Base-by-base conservation (phyloP, 371 early-diverging fungal species). In the Funneliformis caledonium region DNA sequence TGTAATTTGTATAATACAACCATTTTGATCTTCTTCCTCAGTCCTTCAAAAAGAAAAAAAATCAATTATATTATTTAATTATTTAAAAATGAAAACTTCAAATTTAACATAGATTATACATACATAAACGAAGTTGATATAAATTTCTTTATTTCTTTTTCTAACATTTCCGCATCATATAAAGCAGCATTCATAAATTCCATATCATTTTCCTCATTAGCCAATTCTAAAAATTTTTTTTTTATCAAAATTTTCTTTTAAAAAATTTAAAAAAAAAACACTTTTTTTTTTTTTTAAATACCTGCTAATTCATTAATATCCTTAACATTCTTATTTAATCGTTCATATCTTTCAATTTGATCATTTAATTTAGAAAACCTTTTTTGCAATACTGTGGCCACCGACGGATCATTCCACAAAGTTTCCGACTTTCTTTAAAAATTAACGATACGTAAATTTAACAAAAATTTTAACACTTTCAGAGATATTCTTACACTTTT, bases 21-120 rank as follows among this genome's bases (percentile, higher is more conserved):
- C 73, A 31, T 73, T 73, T 73, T n/a, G 16, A 73, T 73, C 73
- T 22, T 16, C 73, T 12, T 73, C 73, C 14, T 73, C 73, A 26
- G 11, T 3, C 73, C 73, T 73, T 31, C 12, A n/a, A 22, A 73
- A 26, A 12, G n/a, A 14, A 50, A 47, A 50, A 33, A 12, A 12
- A 2, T 72, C 11, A 50, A n/a, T 45, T 52, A 22, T n/a, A n/a
- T n/a, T n/a, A n/a, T n/a, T n/a, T n/a, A 72, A 43, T 9, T 72
- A 7, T 31, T 45, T n/a, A 45, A 47, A 16, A 72, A 45, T 12
- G 22, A 12, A n/a, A n/a, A n/a, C n/a, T n/a, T n/a, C n/a, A n/a
- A n/a, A n/a, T n/a, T n/a, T n/a, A n/a, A n/a, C n/a, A n/a, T n/a
- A n/a, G n/a, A n/a, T n/a, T n/a, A n/a, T n/a, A n/a, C n/a, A 45